Conservation (phyloP, 768 basidiomycete genomes). For the Lactarius hengduanensis region DNA sequence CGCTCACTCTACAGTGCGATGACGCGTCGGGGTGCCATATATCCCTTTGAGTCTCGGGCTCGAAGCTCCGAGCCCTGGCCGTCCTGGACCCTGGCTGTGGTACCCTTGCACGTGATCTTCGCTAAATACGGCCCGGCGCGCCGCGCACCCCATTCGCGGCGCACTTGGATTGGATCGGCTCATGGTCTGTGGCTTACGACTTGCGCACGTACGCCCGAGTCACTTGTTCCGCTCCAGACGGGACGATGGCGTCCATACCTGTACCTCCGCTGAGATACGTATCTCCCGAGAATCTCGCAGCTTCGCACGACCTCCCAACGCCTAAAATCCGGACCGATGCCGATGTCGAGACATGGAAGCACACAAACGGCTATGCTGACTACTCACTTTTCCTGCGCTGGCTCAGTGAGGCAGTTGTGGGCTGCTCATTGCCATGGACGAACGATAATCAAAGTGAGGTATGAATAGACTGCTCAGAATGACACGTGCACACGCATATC, state of each 20-base stretch:
- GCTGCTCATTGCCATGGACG: constrained; percentile 50
- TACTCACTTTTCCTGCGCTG: constrained; percentile 74
- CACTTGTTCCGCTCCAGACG: background rate
- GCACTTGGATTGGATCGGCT: background rate
- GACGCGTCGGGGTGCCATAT: background rate
- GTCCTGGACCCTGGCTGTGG: constrained; percentile 2
- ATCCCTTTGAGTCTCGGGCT: background rate
- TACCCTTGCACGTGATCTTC: constrained; percentile 7
- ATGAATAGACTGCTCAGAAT: background rate
- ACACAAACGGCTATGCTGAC: constrained; percentile 66
- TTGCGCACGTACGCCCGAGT: background rate
- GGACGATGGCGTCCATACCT: constrained; percentile 20
- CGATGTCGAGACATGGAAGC: constrained; percentile 72
- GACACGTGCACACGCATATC: constrained; percentile 4
- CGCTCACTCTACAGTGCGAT: background rate
- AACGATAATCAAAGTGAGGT: constrained; percentile 33
- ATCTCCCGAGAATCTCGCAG: constrained; percentile 10
- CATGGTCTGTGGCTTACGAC: background rate
- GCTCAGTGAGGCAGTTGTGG: constrained; percentile 76
- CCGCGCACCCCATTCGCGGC: background rate
- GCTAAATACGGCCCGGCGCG: background rate
- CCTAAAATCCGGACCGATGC: constrained; percentile 66
- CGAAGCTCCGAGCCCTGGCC: background rate
- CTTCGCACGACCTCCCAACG: constrained; percentile 38
- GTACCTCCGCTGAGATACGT: constrained; percentile 21